These are phyloP conservation scores for Dryas drummondii DNA, from an alignment of 306 rosid genomes.

Conservation along the genomic window DNA sequence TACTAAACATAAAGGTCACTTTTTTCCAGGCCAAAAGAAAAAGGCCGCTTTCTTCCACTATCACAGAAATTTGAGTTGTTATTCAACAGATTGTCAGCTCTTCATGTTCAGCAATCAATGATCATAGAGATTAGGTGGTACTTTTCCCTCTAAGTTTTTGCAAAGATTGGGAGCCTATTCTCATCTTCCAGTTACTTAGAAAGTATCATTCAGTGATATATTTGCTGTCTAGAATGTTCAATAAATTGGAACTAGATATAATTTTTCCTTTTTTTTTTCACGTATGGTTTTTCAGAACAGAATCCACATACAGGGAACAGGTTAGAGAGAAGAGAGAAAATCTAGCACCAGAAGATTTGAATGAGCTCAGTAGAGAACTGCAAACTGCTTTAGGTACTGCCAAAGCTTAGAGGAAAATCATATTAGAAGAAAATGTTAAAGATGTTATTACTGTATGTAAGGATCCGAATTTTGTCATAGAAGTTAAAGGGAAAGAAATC, in stretches of 20 bases:
- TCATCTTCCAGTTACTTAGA: not conserved
- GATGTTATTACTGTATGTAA: conserved; percentile 39
- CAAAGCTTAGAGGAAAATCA: conserved; percentile 43
- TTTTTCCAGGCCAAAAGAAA: no score
- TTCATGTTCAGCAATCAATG: not conserved
- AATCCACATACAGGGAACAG: conserved; percentile 82
- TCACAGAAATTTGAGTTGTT: not conserved
- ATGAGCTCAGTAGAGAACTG: conserved; percentile 73
- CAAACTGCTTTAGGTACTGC: conserved; percentile 96
- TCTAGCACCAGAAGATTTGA: conserved; percentile 39
- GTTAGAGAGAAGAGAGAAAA: conserved; percentile 64
- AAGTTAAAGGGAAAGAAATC: conserved; percentile 46
- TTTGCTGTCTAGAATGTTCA: conserved; percentile 4
- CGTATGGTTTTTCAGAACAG: conserved; percentile 54
- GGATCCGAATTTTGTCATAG: conserved; percentile 39
- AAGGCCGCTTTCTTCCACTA: not conserved
- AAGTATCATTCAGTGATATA: not conserved
- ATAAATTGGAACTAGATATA: conserved; percentile 13
- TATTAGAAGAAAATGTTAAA: conserved; percentile 35
- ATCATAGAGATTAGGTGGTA: not conserved
- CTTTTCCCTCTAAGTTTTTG: not conserved
- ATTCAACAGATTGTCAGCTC: not conserved
- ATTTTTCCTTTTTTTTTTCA: conserved; percentile 6
- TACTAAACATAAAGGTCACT: not conserved
- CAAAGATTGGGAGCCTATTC: not conserved